Conservation (phyloP, 352 stramenopile genomes). For the Phytophthora cryptogea region DNA sequence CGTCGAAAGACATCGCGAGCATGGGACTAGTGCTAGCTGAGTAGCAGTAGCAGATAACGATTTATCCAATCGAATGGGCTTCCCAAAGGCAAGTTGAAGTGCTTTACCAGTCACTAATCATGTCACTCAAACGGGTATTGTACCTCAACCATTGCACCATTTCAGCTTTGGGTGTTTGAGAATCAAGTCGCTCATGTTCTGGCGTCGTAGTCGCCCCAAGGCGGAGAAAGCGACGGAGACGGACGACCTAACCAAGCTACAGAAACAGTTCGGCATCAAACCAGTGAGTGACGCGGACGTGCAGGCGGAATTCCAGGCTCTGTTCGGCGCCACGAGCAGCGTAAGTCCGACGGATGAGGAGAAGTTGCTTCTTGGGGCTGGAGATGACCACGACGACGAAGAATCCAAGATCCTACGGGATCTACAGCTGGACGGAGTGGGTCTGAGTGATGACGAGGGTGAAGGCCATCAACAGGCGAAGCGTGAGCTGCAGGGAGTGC, state of each 20-base stretch:
- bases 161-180: slow-evolving; percentile 2
- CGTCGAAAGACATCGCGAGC: slow-evolving; percentile 15
- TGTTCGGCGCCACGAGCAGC: slow-evolving; percentile 40
- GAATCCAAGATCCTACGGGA: slow-evolving; percentile 63
- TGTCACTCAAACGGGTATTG: slow-evolving; percentile 20
- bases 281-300: slow-evolving; percentile 72
- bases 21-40: slow-evolving; percentile 18
- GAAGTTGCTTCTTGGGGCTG: slow-evolving; percentile 43
- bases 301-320: slow-evolving; percentile 60
- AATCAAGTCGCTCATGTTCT: slow-evolving; percentile 51
- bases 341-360: slow-evolving; percentile 63
- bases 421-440: slow-evolving; percentile 45
- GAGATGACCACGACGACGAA: slow-evolving; percentile 44
- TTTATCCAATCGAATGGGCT: slow-evolving; percentile 1
- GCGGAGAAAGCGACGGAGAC: slow-evolving; percentile 21
- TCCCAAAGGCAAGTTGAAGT: neutral
- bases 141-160: slow-evolving; percentile 6
- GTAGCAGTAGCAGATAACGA: neutral
- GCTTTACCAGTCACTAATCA: slow-evolving; percentile 19
- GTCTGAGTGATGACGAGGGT: slow-evolving; percentile 33
- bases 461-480: slow-evolving; percentile 37
- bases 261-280: slow-evolving; percentile 81
- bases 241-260: slow-evolving; percentile 63
- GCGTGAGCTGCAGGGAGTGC: slow-evolving; percentile 39
- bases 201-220: slow-evolving; percentile 49